Conservation (phyloP, 2,329 filamentous ascomycete species). For the Talaromyces albobiverticillius region DNA sequence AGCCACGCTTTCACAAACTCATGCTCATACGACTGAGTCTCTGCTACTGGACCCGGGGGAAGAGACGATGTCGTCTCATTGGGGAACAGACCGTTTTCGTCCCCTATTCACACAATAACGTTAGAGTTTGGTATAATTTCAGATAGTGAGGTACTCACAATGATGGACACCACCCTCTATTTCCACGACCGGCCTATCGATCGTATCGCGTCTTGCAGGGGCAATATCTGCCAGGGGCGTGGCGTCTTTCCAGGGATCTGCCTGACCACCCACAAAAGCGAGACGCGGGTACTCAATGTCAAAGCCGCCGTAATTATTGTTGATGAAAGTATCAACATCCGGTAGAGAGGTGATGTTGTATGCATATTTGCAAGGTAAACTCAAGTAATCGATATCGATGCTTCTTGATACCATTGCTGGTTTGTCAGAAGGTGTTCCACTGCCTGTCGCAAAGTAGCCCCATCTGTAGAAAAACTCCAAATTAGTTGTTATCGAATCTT, state of each 20-base stretch:
- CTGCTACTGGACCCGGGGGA: conserved; percentile 46
- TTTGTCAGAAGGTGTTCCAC: conserved; percentile 61
- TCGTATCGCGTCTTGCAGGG: conserved; percentile 56
- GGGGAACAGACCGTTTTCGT: conserved; percentile 50
- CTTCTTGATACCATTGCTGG: conserved; percentile 70
- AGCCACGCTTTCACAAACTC: conserved; percentile 53
- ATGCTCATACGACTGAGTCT: conserved; percentile 45
- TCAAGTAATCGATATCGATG: conserved; percentile 62
- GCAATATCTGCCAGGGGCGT: conserved; percentile 67
- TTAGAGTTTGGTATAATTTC: too few species aligned
- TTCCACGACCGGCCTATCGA: conserved; percentile 67
- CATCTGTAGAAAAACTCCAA: conserved; percentile 48
- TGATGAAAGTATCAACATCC: conserved; percentile 52
- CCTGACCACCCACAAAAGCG: conserved; percentile 72
- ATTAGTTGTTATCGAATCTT: not conserved
- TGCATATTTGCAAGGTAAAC: conserved; percentile 60
- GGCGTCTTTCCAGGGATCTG: conserved; percentile 76
- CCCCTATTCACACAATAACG: conserved; percentile 30
- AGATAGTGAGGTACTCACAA: conserved; percentile 5
- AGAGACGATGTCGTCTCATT: conserved; percentile 50
- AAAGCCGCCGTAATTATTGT: conserved; percentile 77
- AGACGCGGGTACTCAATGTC: conserved; percentile 71
- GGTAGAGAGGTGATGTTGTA: conserved; percentile 68
- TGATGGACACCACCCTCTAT: conserved; percentile 44
- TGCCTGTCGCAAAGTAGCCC: conserved; percentile 76